Base-by-base conservation (phyloP, 1,284 basidiomycete genomes). In the Apiotrichum mycotoxinovorans region DNA sequence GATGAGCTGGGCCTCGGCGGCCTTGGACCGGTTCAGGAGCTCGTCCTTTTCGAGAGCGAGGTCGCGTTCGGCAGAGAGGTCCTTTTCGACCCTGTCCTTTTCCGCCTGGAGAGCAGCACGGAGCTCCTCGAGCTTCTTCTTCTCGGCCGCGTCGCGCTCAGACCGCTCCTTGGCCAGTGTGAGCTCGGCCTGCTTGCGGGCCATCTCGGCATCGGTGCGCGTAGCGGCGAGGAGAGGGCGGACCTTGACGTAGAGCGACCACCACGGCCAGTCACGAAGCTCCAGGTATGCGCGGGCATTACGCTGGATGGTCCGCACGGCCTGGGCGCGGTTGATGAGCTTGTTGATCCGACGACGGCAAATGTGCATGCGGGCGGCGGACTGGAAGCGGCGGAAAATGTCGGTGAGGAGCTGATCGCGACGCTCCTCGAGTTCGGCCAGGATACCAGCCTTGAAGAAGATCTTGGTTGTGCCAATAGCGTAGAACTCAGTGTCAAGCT, bases 361-460 rank as follows among this genome's bases (percentile, higher is more conserved):
- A 17, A 88, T 88, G 80, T 85, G 93, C 83, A 85, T 92, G 48
- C 93, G 82, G 3, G 88, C 88, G 0, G 85, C 82, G 0, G 94
- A 91, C 70, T 98, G 93, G 54, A 99, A 77, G 35, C 86, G 83
- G 14, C 91, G 87, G 78, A 98, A 97, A 46, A 98, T 81, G 65
- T 94, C 93, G 64, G 86, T 93, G 18, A 99, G 79, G 26, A 92
- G 79, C 11, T 83, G 81, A 74, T 99, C 96, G 20, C 96, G 81
- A 22, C 91, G 83, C 69, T 98, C 96, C 77, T 98, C 96, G 30
- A 98, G 83, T 69, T 97, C 94, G n/a, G 96, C 96, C 12, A 99
- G 83, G 2, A 98, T 92, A 7, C 95, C 95, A 1, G 96, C 94
- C 75, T 98, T 98, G 85, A 99, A 98, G 80, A 98, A 98, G 64